These are phyloP conservation scores for Cornus florida DNA, from an alignment of 148 eudicot genomes.

Conservation along the genomic window DNA sequence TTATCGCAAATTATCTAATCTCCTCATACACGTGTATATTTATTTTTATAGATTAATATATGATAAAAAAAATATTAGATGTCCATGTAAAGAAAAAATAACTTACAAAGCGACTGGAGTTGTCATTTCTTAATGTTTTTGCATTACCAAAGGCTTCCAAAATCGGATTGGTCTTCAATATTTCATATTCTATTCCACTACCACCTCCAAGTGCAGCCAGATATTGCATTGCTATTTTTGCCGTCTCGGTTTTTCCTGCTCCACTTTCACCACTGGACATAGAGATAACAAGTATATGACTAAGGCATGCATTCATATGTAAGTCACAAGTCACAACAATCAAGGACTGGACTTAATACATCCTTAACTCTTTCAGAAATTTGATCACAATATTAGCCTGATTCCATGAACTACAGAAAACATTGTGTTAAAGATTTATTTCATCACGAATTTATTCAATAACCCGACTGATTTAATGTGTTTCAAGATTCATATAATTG, in stretches of 20 bases:
- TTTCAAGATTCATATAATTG: neutral
- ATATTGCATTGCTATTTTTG: slow-evolving; percentile 99
- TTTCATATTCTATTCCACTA: slow-evolving; percentile 92
- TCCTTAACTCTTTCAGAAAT: neutral
- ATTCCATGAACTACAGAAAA: neutral
- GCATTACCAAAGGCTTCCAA: slow-evolving; percentile 99
- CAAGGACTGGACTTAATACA: neutral
- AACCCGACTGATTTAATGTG: neutral
- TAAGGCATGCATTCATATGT: slow-evolving; percentile 7
- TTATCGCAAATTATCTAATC: neutral
- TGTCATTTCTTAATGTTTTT: slow-evolving; percentile 87
- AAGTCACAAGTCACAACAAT: slow-evolving; percentile 2
- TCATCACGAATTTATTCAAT: neutral
- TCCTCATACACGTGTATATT: too few relatives aligned
- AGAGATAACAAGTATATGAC: slow-evolving; percentile 18
- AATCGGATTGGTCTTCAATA: slow-evolving; percentile 88
- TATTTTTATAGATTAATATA: too few relatives aligned
- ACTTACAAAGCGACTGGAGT: slow-evolving; percentile 98
- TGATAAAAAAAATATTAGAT: neutral
- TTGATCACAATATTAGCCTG: neutral
- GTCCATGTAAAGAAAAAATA: slow-evolving; percentile 13
- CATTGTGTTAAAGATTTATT: neutral
- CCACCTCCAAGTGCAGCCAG: slow-evolving; percentile 98
- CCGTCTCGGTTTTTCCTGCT: slow-evolving; percentile 98
- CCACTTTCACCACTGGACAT: slow-evolving; percentile 92